Percentiles rank a stretch among this genome's conserved stretches.
phyloP scores from a whole-genome alignment of 306 rosid genomes.

The Begonia fuchsioides region DNA sequence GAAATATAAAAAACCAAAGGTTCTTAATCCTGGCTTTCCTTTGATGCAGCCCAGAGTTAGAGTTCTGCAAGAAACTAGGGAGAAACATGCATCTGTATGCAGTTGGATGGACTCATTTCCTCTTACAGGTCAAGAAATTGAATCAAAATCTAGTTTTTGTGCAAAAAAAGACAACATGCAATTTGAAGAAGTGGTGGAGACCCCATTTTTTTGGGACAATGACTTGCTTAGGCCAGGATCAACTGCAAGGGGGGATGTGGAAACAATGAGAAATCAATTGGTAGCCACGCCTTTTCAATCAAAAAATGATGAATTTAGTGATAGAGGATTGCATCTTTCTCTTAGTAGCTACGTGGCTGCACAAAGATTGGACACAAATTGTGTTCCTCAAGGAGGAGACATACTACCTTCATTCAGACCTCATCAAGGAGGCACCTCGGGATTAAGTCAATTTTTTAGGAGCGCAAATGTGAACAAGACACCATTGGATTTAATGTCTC shows the following conservation, averaged over 20 bases:
- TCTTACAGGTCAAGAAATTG: slow-evolving; percentile 18
- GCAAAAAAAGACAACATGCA: slow-evolving; percentile 51
- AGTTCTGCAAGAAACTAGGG: slow-evolving; percentile 22
- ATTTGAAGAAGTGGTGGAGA: slow-evolving; percentile 23
- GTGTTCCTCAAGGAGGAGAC: slow-evolving; percentile 34
- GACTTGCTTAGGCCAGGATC: slow-evolving; percentile 21
- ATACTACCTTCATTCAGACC: slow-evolving; percentile 27
- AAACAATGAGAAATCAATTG: slow-evolving; percentile 25
- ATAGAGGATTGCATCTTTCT: slow-evolving; percentile 51
- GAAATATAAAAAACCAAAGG: slow-evolving; percentile 40
- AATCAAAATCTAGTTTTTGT: slow-evolving; percentile 28
- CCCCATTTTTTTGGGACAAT: slow-evolving; percentile 23
- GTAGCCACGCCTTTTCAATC: slow-evolving; percentile 22
- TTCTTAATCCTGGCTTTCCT: slow-evolving; percentile 20
- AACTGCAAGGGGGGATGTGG: slow-evolving; percentile 26
- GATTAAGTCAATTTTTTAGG: slow-evolving; percentile 20
- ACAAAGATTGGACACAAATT: slow-evolving; percentile 30
- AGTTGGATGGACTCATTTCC: slow-evolving; percentile 28
- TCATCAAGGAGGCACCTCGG: slow-evolving; percentile 39
- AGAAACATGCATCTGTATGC: slow-evolving; percentile 20
- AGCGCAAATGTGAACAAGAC: slow-evolving; percentile 31
- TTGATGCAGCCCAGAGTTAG: slow-evolving; percentile 24
- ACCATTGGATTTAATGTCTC: slow-evolving; percentile 25
- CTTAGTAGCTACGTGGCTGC: slow-evolving; percentile 31
- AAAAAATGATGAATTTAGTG: slow-evolving; percentile 24